phyloP scores from a whole-genome alignment of 805 yeast species.

The Kurtzmaniella cleridarum region DNA sequence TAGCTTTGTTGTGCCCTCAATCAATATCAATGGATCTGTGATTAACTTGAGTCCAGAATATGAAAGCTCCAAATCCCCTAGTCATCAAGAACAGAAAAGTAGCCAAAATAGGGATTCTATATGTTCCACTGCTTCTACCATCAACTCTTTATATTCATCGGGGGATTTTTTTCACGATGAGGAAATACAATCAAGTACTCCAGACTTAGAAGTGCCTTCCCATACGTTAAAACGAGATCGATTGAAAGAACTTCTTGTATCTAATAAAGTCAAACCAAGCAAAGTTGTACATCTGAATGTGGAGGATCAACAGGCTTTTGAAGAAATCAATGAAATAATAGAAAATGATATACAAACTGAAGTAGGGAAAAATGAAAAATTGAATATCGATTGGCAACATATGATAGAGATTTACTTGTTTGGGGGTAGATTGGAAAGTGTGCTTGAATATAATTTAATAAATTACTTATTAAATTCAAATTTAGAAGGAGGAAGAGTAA shows the following conservation, averaged over 20 bases:
- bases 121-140: not conserved
- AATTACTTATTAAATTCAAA: slow-evolving; percentile 11
- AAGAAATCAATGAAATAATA: slow-evolving; percentile 1
- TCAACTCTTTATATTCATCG: slow-evolving; percentile 2
- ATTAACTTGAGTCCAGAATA: no score
- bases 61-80: no score
- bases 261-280: not conserved
- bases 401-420: slow-evolving; percentile 16
- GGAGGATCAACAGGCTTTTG: slow-evolving; percentile 3
- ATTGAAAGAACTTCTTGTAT: slow-evolving; percentile 1
- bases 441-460: slow-evolving; percentile 5
- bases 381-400: slow-evolving; percentile 10
- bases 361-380: slow-evolving; percentile 1
- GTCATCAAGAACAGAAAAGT: no score
- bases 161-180: slow-evolving; percentile 1
- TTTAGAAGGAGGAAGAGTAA: slow-evolving; percentile 15
- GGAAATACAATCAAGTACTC: not conserved
- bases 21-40: no score
- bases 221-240: not conserved
- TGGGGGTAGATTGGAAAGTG: slow-evolving; percentile 11
- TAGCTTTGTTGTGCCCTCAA: no score
- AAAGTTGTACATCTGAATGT: not conserved
- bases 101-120: not conserved
- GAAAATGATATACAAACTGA: slow-evolving; percentile 3
- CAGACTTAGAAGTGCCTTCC: not conserved